phyloP scores from a whole-genome alignment of 345 rosid genomes.

The Limnanthes douglasii region DNA sequence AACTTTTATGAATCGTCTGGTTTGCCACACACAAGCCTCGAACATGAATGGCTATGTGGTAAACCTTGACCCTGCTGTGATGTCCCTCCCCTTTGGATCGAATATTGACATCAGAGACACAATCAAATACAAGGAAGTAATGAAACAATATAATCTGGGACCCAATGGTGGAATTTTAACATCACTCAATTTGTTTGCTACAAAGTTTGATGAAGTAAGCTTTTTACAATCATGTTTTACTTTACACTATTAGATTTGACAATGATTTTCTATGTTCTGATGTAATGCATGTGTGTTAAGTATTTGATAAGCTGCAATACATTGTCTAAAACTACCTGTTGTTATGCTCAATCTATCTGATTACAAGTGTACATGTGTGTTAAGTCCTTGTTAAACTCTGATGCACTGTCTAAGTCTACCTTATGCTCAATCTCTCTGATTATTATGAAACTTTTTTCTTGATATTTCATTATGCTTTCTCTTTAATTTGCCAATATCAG shows the following conservation, averaged over 20 bases:
- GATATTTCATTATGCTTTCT: constrained; percentile 1
- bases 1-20: constrained; percentile 57
- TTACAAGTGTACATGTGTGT: too few species aligned
- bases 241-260: too few species aligned
- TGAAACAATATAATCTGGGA: constrained; percentile 72
- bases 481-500: constrained; percentile 17
- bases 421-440: too few species aligned
- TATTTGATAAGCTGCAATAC: too few species aligned
- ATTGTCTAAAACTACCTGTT: neutral
- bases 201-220: constrained; percentile 69
- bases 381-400: too few species aligned
- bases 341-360: neutral
- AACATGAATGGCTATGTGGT: constrained; percentile 54
- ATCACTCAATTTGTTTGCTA: constrained; percentile 66
- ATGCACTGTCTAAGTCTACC: too few species aligned
- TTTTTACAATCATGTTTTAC: too few species aligned
- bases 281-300: too few species aligned
- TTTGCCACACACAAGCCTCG: constrained; percentile 53
- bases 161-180: constrained; percentile 80
- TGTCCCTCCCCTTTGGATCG: constrained; percentile 68
- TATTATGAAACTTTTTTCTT: neutral
- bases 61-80: constrained; percentile 81
- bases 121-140: constrained; percentile 65
- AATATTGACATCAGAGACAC: constrained; percentile 83
- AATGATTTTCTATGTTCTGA: too few species aligned